phyloP scores from a whole-genome alignment of 495 filamentous ascomycete species.

The Ramalina intermedia region DNA sequence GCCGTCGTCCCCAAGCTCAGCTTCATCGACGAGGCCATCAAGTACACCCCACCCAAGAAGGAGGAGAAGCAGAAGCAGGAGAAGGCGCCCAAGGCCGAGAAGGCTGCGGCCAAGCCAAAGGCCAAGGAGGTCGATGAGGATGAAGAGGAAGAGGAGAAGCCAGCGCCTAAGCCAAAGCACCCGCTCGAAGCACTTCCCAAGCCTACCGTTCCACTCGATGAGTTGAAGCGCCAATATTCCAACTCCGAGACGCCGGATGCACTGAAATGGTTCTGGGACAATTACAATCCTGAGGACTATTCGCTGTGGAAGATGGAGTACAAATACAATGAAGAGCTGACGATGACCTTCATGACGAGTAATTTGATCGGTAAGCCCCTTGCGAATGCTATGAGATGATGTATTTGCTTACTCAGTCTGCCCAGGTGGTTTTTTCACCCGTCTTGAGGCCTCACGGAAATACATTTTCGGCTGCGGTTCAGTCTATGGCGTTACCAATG shows the following conservation, averaged over 20 bases:
- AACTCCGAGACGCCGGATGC: slow-evolving; percentile 77
- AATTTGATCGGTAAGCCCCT: slow-evolving; percentile 66
- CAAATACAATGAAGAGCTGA: slow-evolving; percentile 98
- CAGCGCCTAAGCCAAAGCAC: slow-evolving; percentile 86
- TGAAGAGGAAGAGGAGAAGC: slow-evolving; percentile 51
- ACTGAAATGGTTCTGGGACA: slow-evolving; percentile 97
- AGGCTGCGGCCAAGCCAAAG: slow-evolving; percentile 14
- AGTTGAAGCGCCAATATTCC: slow-evolving; percentile 98
- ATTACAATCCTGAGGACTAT: slow-evolving; percentile 83
- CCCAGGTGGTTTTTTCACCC: slow-evolving; percentile 81
- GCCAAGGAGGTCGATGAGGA: slow-evolving; percentile 41
- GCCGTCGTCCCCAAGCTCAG: slow-evolving; percentile 56
- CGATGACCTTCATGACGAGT: slow-evolving; percentile 91
- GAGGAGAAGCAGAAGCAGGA: slow-evolving; percentile 51
- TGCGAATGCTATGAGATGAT: not conserved
- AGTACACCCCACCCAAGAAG: slow-evolving; percentile 87
- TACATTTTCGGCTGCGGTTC: slow-evolving; percentile 88
- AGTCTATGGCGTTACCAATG: slow-evolving; percentile 76
- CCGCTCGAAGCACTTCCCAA: slow-evolving; percentile 75
- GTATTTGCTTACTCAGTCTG: not conserved
- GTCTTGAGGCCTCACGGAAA: slow-evolving; percentile 96
- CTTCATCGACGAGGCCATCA: slow-evolving; percentile 73
- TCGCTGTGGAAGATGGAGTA: slow-evolving; percentile 84
- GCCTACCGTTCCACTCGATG: slow-evolving; percentile 72
- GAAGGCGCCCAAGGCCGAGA: slow-evolving; percentile 42